Evolutionary conservation across 768 basidiomycete species (phyloP), one percentile per base, ranked within the genome.

Genomic region (Guyanaporus albipodus): DNA sequence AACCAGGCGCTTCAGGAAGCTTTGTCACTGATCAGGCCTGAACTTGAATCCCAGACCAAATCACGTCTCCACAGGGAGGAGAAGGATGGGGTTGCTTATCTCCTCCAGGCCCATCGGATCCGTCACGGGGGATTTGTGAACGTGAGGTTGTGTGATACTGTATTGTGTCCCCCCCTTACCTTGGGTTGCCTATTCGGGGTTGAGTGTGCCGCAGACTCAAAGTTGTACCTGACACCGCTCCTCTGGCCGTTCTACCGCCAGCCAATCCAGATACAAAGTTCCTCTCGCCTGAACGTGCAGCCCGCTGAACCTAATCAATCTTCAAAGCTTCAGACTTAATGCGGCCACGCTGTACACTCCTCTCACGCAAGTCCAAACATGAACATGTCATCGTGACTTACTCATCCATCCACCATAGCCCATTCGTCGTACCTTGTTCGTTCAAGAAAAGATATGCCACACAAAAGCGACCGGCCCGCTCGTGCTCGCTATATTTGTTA

Each of bases 1-100:
- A 50, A 51, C 38, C 44, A 21, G 42, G 36, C 18, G 19, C 46
- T 46, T 56, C 54, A 46, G 24, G 54, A 55, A 57, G 50, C 55
- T 8, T 27, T n/a, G 31, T 32, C 15, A 32, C 31, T 9, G n/a
- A 38, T 21, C 21, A 33, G 7, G 27, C 10, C 27, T n/a, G n/a
- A n/a, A 38, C 27, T 29, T 33, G 57, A 40, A 43, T 42, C 43
- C 31, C 31, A 35, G 41, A 18, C 50, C 32, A 46, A 37, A 53
- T 40, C 45, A 28, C 24, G 26, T 56, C 49, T 53, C 49, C 31
- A 29, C 36, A 35, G 31, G 26, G 21, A 19, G 35, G 18, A 24
- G 31, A 48, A 22, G 36, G 31, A 48, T 32, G 28, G 8, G 19
- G 50, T 36, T 29, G 40, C 38, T 37, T 44, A 45, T 45, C 42